Conservation (phyloP, 371 early-diverging fungal species). For the Mortierella sp. region DNA sequence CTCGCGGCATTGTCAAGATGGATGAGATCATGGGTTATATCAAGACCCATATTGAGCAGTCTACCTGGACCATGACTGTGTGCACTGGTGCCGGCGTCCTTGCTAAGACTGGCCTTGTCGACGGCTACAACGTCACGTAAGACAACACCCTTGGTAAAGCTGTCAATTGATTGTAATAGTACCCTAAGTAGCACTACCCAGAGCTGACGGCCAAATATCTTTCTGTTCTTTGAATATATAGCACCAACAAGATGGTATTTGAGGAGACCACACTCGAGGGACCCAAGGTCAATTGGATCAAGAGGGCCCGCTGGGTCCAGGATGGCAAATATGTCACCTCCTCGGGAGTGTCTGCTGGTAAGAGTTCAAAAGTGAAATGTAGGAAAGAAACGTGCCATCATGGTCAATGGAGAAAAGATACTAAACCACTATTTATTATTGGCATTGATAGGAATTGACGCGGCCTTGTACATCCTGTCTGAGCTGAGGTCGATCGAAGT, state of each 20-base stretch:
- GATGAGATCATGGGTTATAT: conserved; percentile 13
- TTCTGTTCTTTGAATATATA: background rate
- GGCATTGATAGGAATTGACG: conserved; percentile 38
- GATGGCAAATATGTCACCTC: conserved; percentile 65
- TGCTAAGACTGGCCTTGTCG: conserved; percentile 62
- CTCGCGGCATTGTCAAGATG: background rate
- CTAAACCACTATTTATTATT: background rate
- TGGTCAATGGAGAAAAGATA: background rate
- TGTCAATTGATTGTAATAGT: too few relatives aligned
- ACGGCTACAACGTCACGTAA: conserved; percentile 60
- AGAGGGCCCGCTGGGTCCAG: conserved; percentile 65
- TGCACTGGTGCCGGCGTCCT: conserved; percentile 65
- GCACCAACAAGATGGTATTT: conserved; percentile 63
- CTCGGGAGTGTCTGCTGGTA: conserved; percentile 66
- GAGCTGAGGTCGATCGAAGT: conserved; percentile 20
- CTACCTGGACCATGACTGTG: conserved; percentile 57
- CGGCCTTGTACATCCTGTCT: conserved; percentile 44
- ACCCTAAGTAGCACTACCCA: background rate
- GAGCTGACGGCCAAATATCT: background rate
- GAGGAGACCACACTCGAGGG: conserved; percentile 37
- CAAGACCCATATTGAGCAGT: conserved; percentile 27
- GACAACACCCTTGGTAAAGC: background rate
- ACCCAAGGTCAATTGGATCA: conserved; percentile 60
- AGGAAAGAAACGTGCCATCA: background rate
- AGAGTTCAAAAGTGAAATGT: background rate